Evolutionary conservation across 768 basidiomycete species (phyloP), one percentile per base, ranked within the genome.

Genomic region (Trametes punicea): DNA sequence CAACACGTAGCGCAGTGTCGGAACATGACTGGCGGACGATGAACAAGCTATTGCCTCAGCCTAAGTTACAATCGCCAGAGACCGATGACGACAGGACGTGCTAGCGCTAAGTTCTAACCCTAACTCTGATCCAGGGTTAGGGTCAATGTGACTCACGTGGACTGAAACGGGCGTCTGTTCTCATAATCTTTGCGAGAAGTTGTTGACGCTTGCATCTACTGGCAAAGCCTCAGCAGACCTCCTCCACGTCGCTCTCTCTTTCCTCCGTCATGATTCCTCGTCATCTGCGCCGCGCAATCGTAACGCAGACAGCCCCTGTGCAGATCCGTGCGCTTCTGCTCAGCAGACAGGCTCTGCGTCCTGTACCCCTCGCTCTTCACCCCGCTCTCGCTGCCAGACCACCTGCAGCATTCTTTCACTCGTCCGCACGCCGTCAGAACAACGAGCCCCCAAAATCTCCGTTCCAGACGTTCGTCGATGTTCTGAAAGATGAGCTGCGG

Each of bases 381-480:
- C 48, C 62, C 25, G 34, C 58, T n/a, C 60, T 58, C 30, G 21
- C 41, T 33, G 38, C 61, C 39, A 49, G 62, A 36, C 38, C 61
- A 5, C 39, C 45, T 39, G 42, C 41, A 13, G 51, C 63, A 29
- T 56, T 56, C 26, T 88, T 90, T 65, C 88, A 90, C 66, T 79
- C 88, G 26, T 87, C 89, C 26, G 74, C 86, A 10, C 65, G 65
- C 34, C 75, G 78, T 40, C 76, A 78, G 27, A 76, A 70, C 38
- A 74, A 85, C 61, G 89, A 92, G 64, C 70, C 81, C 4, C 89
- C 90, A 4, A 92, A 90, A 69, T 97, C 93, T 4, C 97, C 97
- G 0, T 98, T 97, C 67, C 88, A 91, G 71, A 93, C 93, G 2
- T 99, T 99, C 62, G 93, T 98, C 7, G 90, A 98, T 30, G 93